phyloP scores from a whole-genome alignment of 139 green algal species.

The Coelastrella sp. region DNA sequence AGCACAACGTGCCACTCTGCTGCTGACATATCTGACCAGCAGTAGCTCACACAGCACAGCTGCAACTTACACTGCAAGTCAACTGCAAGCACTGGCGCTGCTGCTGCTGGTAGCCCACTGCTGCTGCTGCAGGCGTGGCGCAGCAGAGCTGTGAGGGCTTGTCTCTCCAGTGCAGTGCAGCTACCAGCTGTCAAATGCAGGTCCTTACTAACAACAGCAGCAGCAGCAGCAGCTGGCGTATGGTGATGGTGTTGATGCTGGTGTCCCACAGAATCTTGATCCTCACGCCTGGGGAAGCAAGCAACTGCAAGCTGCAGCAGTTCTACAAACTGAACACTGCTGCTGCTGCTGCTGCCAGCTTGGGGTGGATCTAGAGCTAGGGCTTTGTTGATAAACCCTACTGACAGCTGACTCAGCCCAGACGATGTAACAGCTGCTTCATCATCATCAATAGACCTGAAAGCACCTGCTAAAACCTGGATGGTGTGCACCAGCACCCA shows the following conservation, averaged over 20 bases:
- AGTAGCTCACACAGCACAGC: slow-evolving; percentile 49
- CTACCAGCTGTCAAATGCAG: slow-evolving; percentile 20
- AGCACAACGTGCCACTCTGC: slow-evolving; percentile 60
- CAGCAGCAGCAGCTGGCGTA: background rate
- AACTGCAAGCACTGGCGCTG: background rate
- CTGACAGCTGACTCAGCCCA: background rate
- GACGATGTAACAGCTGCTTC: slow-evolving; percentile 5
- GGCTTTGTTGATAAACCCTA: slow-evolving; percentile 5
- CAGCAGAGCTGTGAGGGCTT: slow-evolving; percentile 53
- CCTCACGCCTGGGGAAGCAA: slow-evolving; percentile 3
- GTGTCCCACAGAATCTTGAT: background rate
- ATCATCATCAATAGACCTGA: slow-evolving; percentile 14
- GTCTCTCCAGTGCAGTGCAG: slow-evolving; percentile 42
- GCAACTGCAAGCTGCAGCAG: slow-evolving; percentile 39
- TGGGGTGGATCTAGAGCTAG: background rate
- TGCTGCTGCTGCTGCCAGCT: slow-evolving; percentile 11
- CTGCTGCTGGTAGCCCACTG: slow-evolving; percentile 1
- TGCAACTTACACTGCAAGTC: slow-evolving; percentile 40
- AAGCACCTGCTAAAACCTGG: background rate
- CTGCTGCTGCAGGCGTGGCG: slow-evolving; percentile 42
- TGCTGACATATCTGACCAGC: slow-evolving; percentile 49
- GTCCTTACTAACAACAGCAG: background rate
- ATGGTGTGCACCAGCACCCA: slow-evolving; percentile 13
- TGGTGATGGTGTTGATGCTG: slow-evolving; percentile 1
- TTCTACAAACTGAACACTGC: background rate